Evolutionary conservation across 257 asterid genomes (phyloP), one percentile per base, ranked within the genome.

Genomic region (Rubia yunnanensis): DNA sequence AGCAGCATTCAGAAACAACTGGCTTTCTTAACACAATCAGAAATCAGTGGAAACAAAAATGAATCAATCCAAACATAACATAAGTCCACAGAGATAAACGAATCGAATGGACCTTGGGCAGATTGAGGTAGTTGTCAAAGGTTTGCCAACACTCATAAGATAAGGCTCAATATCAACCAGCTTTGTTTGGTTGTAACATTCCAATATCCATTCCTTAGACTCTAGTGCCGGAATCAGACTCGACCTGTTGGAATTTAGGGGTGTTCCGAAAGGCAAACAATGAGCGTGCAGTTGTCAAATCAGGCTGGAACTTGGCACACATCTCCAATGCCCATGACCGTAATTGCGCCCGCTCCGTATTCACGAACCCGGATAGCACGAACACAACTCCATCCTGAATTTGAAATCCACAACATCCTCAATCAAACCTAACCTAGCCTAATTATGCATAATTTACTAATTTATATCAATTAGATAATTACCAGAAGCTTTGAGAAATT

Each of bases 251-350:
- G 74, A 80, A 90, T 81, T 94, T 94, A 5, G 99, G 99, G 14
- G 99, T 94, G 68, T 83, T 94, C 63, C 84, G 60, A 77, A 86
- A 90, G 48, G 69, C 96, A 90, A 46, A 89, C 81, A 63, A 94
- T 73, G 65, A 94, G 92, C 7, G 97, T 89, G 80, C 92, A 87
- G 35, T 80, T 70, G 2, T 80, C 99, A 97, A 90, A 79, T 94
- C 99, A 28, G 88, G 86, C 72, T 86, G 94, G 79, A 80, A 94
- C 53, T 85, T 92, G 8, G 97, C 94, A 64, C 99, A 97, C 99
- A 94, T 88, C 78, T 88, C 97, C 73, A 94, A 76, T 76, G 92
- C 90, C 67, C 84, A 88, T 6, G 95, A 90, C 80, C 99, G 78
- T 72, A 94, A 70, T 41, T 70, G 66, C 31, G 90, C 92, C 0